Evolutionary conservation across 2,329 filamentous ascomycete genomes (phyloP).

Genomic region (Trichoderma cornu-damae): DNA sequence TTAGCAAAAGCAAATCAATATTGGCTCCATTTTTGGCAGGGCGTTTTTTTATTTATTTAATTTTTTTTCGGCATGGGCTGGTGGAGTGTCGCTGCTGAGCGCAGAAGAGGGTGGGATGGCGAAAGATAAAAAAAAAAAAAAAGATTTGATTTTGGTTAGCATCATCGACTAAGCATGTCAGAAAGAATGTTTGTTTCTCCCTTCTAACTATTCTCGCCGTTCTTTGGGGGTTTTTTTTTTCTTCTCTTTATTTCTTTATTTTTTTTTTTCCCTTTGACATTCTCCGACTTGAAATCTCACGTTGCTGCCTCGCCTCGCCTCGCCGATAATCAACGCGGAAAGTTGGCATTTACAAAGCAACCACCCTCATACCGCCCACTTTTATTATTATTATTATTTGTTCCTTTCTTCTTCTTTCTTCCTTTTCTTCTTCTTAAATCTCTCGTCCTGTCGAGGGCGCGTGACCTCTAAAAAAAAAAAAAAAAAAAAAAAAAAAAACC

Average conservation of each 20-base stretch:
- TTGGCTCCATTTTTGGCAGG: too few species aligned
- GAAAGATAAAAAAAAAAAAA: too few species aligned
- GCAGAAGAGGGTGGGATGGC: slow-evolving; percentile 6
- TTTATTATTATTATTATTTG: too few species aligned
- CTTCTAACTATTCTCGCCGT: not conserved
- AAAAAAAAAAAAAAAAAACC: too few species aligned
- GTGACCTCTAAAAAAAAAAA: not conserved
- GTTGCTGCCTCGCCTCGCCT: not conserved
- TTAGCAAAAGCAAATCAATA: too few species aligned
- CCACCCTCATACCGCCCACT: not conserved
- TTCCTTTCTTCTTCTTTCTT: too few species aligned
- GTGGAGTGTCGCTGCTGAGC: not conserved
- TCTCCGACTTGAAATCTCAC: not conserved
- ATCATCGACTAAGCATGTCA: slow-evolving; percentile 8
- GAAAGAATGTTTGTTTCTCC: not conserved
- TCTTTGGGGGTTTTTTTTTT: not conserved
- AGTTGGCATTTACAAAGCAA: slow-evolving; percentile 3
- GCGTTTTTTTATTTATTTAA: too few species aligned
- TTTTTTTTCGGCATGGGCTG: too few species aligned
- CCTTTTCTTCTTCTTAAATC: too few species aligned
- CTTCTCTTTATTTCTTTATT: not conserved
- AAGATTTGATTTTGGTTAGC: slow-evolving; percentile 13
- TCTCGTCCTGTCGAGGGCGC: not conserved
- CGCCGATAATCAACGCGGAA: not conserved
- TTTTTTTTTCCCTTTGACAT: not conserved